Evolutionary conservation across 2,329 filamentous ascomycete species (phyloP).

Genomic region (Chaetomium strumarium): DNA sequence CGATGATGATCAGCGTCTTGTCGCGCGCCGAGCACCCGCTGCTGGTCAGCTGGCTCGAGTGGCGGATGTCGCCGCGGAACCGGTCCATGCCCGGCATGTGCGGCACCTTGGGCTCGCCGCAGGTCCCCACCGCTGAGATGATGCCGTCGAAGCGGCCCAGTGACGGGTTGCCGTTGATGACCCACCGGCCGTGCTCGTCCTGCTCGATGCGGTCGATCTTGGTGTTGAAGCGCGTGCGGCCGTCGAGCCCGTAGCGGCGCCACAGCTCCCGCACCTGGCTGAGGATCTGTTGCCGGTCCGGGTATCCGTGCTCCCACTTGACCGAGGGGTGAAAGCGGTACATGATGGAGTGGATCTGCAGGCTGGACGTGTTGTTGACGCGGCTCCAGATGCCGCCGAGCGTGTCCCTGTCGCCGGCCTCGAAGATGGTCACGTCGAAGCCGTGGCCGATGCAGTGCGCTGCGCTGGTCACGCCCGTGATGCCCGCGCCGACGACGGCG

Average conservation of each 20-base stretch:
- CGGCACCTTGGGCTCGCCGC: conserved; percentile 68
- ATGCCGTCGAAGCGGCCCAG: conserved; percentile 73
- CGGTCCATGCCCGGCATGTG: conserved; percentile 62
- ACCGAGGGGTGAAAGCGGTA: conserved; percentile 82
- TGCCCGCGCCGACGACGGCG: conserved; percentile 63
- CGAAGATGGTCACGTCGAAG: conserved; percentile 75
- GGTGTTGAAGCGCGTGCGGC: conserved; percentile 66
- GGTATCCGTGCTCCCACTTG: conserved; percentile 69
- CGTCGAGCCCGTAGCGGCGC: conserved; percentile 66
- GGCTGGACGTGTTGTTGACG: conserved; percentile 74
- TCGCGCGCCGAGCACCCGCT: conserved; percentile 47
- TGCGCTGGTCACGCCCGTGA: conserved; percentile 72
- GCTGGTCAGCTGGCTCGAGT: conserved; percentile 69
- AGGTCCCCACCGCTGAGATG: conserved; percentile 73
- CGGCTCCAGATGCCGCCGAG: conserved; percentile 78
- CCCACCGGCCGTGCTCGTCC: conserved; percentile 64
- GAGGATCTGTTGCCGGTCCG: conserved; percentile 68
- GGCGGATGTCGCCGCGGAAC: conserved; percentile 67
- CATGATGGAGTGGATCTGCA: conserved; percentile 83
- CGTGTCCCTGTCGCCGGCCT: conserved; percentile 58
- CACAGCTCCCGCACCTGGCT: conserved; percentile 66
- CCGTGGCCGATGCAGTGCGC: conserved; percentile 81
- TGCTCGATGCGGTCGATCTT: conserved; percentile 64
- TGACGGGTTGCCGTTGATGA: conserved; percentile 61
- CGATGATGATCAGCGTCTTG: conserved; percentile 71